Conservation (phyloP, 768 basidiomycete genomes). For the Rhizopogon salebrosus region DNA sequence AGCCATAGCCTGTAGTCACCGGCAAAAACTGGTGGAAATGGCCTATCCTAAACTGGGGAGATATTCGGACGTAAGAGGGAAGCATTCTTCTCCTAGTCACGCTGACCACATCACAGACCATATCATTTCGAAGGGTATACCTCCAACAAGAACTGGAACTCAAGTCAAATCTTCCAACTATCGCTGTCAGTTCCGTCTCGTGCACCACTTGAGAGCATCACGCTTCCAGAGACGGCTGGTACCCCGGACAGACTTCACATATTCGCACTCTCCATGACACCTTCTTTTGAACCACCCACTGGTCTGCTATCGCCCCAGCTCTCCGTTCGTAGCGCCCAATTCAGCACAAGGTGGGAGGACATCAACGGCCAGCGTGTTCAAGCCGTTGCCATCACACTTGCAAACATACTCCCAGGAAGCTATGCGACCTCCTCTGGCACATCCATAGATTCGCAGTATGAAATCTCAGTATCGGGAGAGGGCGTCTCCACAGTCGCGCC, state of each 20-base stretch:
- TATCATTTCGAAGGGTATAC: slow-evolving; percentile 37
- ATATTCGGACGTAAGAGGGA: slow-evolving; percentile 37
- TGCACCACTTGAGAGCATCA: slow-evolving; percentile 35
- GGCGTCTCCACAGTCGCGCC: slow-evolving; percentile 38
- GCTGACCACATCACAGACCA: slow-evolving; percentile 26
- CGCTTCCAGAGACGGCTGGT: slow-evolving; percentile 30
- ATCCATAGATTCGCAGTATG: slow-evolving; percentile 29
- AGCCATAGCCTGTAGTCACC: slow-evolving; percentile 26
- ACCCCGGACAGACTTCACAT: slow-evolving; percentile 35
- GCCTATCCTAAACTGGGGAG: slow-evolving; percentile 35
- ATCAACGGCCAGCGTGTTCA: slow-evolving; percentile 35
- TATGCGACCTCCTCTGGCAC: slow-evolving; percentile 18
- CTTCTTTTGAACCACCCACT: slow-evolving; percentile 23
- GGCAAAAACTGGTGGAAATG: slow-evolving; percentile 42
- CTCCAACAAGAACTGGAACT: slow-evolving; percentile 34
- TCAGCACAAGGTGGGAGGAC: slow-evolving; percentile 43
- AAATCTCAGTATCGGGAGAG: slow-evolving; percentile 31
- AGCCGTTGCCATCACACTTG: slow-evolving; percentile 46
- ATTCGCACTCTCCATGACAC: slow-evolving; percentile 40
- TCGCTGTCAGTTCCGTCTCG: slow-evolving; percentile 40
- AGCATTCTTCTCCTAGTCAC: neutral
- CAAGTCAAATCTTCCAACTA: slow-evolving; percentile 39
- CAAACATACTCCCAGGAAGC: slow-evolving; percentile 41
- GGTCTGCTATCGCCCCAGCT: slow-evolving; percentile 23
- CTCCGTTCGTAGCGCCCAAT: slow-evolving; percentile 37